Percentiles rank a stretch among this genome's conserved stretches.
Evolutionary conservation across 1,284 basidiomycete species (phyloP).

Genomic region (Cystobasidiaceae sp.): DNA sequence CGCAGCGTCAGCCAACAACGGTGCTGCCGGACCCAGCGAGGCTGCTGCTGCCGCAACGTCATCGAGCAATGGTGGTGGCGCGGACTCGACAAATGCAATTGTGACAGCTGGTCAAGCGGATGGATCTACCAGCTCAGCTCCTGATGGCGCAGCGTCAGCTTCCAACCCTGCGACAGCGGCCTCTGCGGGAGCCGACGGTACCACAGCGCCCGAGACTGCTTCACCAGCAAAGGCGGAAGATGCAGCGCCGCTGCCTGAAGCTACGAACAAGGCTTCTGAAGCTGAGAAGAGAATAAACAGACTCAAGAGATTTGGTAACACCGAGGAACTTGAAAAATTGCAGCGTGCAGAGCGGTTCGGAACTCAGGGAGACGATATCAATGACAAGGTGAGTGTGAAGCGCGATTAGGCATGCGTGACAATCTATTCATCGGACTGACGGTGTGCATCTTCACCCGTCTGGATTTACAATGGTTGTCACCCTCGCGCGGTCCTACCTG

Average conservation of each 20-base stretch:
- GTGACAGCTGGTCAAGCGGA: no score
- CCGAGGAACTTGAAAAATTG: conserved; percentile 20
- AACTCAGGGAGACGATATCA: conserved; percentile 1
- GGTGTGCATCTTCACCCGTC: no score
- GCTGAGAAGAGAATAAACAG: conserved; percentile 17
- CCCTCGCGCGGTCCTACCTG: no score
- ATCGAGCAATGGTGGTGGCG: no score
- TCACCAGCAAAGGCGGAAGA: conserved; percentile 1
- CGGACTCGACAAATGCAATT: no score
- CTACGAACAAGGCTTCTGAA: conserved; percentile 9
- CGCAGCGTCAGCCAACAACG: not conserved
- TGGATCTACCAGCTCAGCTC: no score
- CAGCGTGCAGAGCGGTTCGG: conserved; percentile 20
- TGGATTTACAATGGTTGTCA: no score
- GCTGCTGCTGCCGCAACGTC: no score
- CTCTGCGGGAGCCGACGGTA: not conserved
- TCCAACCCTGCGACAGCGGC: no score
- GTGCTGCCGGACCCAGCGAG: no score
- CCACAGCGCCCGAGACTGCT: not conserved
- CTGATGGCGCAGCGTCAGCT: no score
- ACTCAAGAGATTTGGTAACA: conserved; percentile 19
- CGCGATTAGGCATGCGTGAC: not conserved
- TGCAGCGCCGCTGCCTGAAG: not conserved
- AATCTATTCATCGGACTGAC: not conserved
- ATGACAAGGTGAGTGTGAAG: conserved; percentile 15